Base-by-base conservation (phyloP, 192 early-diverging fungal genomes). In the Bifiguratus adelaidae region DNA sequence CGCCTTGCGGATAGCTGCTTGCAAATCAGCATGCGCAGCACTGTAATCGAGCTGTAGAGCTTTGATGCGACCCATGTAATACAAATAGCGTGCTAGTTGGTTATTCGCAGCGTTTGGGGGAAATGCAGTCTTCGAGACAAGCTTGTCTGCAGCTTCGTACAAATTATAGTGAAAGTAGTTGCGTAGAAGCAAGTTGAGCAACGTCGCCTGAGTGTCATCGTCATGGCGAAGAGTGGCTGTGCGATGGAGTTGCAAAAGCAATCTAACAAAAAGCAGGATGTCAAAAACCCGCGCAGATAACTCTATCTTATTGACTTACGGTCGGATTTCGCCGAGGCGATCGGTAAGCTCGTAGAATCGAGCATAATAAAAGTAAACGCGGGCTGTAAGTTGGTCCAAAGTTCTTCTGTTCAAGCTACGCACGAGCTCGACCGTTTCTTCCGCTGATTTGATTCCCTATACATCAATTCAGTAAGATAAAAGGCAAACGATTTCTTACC, bases 41-140 rank as follows among this genome's bases (percentile, higher is more conserved):
- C 94, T 89, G 70, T 99, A 99, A 56, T 97, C 95, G 21, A 99
- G 80, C 71, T 97, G 91, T 41, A 97, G 81, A n/a, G 94, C 96
- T 66, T 90, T 89, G 59, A 96, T 97, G 38, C 90, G 83, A 27
- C 92, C 95, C 29, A 95, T 65, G 58, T 97, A 97, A 62, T 95
- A 99, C 63, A 90, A 84, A 68, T 96, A 92, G 48, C 94, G 79
- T 15, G 92, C 94, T 12, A 86, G 75, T 54, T 97, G 89, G 50
- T 84, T 90, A 77, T 96, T 97, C 28, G 80, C 82, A 7, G 90
- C 96, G 24, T 74, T 74, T 41, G 89, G 82, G 0, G 96, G 94
- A 69, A 96, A 96, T 9, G 65, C 76, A 16, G 84, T 75, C 72
- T 96, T 99, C 13, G 88, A 83, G 0, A 93, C 85, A 25, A 99